Percentiles rank a stretch among this genome's conserved stretches.
Conservation (phyloP, 768 basidiomycete genomes). For the Tylopilus vinaceipallidus region DNA sequence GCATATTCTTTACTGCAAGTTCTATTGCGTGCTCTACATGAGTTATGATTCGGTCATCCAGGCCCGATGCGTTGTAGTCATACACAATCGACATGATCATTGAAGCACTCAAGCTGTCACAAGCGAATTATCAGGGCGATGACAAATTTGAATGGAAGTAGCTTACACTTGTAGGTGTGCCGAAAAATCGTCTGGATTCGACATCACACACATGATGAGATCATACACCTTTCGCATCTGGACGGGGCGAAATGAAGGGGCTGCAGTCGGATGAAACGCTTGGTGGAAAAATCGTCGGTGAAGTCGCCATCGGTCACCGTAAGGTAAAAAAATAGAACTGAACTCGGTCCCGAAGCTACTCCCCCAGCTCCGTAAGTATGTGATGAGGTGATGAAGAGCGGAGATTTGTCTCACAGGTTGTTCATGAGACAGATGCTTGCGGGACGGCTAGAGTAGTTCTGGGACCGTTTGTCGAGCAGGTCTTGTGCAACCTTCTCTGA, state of each 20-base stretch:
- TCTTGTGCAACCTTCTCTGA: slow-evolving; percentile 26
- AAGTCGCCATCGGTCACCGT: too few species aligned
- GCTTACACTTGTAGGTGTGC: slow-evolving; percentile 25
- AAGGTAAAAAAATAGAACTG: too few species aligned
- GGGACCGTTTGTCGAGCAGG: slow-evolving; percentile 22
- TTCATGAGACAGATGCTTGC: slow-evolving; percentile 9
- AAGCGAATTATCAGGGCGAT: not conserved
- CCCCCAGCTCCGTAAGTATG: not conserved
- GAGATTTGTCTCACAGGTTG: slow-evolving; percentile 16
- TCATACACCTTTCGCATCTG: slow-evolving; percentile 34
- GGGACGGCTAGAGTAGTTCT: slow-evolving; percentile 28
- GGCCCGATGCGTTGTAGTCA: slow-evolving; percentile 16
- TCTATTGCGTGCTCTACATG: slow-evolving; percentile 13
- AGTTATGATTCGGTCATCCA: slow-evolving; percentile 22
- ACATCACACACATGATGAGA: slow-evolving; percentile 27
- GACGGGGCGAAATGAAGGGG: slow-evolving; percentile 28
- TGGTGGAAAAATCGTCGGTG: too few species aligned
- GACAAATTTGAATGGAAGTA: not conserved
- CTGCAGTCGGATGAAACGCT: not conserved
- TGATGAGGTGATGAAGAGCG: not conserved
- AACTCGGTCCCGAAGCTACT: slow-evolving; percentile 23
- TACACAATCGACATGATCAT: slow-evolving; percentile 26
- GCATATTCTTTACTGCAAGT: slow-evolving; percentile 8
- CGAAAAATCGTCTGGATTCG: slow-evolving; percentile 20
- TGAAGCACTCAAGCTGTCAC: slow-evolving; percentile 19